Evolutionary conservation across 768 basidiomycete genomes (phyloP).

Genomic region (Hygrophoropsis aurantiaca): DNA sequence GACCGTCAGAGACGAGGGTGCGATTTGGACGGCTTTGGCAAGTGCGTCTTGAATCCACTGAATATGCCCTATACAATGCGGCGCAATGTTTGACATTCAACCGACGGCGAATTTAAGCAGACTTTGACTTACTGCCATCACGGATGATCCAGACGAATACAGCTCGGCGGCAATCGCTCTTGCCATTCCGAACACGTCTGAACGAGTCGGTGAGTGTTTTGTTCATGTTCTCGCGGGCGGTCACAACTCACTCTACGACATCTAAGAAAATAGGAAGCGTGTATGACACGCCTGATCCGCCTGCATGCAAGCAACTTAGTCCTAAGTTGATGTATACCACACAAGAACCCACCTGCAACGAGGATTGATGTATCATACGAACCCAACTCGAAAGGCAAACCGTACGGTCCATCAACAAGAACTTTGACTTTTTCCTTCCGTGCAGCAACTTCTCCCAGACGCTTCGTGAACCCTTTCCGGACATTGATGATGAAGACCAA

Average conservation of each 20-base stretch:
- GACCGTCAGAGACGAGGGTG: constrained; percentile 31
- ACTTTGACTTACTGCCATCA: constrained; percentile 36
- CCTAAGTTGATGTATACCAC: not conserved
- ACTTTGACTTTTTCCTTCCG: constrained; percentile 34
- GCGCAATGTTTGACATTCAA: not conserved
- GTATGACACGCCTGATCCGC: constrained; percentile 51
- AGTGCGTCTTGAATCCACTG: constrained; percentile 47
- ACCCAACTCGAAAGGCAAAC: constrained; percentile 33
- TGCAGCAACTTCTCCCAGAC: constrained; percentile 31
- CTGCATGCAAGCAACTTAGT: constrained; percentile 18
- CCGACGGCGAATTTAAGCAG: not conserved
- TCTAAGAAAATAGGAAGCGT: constrained; percentile 45
- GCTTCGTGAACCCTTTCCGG: constrained; percentile 52
- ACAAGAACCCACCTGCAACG: constrained; percentile 35
- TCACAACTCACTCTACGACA: constrained; percentile 38
- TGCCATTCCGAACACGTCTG: constrained; percentile 21
- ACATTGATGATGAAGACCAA: constrained; percentile 55
- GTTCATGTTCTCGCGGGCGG: not conserved
- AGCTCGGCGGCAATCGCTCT: constrained; percentile 32
- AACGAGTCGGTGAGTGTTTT: not conserved
- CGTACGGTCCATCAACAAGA: constrained; percentile 47
- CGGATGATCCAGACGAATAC: constrained; percentile 55
- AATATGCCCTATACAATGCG: constrained; percentile 31
- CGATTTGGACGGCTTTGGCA: constrained; percentile 25
- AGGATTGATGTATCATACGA: constrained; percentile 40